Percentiles rank a stretch among this genome's conserved stretches.
Conservation (phyloP, 2,329 filamentous ascomycete genomes). For the Apiospora malaysiana region DNA sequence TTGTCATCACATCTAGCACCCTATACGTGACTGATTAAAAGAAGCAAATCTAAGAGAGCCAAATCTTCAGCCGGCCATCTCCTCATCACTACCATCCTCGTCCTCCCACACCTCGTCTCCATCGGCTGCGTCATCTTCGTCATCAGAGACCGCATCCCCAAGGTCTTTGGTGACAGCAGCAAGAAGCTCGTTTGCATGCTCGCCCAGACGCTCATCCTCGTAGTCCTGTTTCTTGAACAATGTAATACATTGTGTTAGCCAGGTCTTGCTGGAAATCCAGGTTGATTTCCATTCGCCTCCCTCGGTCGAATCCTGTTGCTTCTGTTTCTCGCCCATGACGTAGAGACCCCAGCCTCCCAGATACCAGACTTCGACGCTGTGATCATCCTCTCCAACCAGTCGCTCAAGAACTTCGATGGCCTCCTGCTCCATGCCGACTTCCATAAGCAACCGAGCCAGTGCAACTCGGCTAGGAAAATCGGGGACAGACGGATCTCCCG, state of each 20-base stretch:
- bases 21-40: background rate
- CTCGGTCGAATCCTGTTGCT: conserved; percentile 48
- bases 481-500: conserved; percentile 74
- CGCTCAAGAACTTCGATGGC: conserved; percentile 86
- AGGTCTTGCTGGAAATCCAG: conserved; percentile 78
- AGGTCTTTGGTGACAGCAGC: conserved; percentile 67
- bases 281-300: conserved; percentile 63
- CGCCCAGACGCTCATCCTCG: conserved; percentile 79
- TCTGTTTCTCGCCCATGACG: conserved; percentile 74
- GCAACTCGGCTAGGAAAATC: conserved; percentile 87
- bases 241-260: conserved; percentile 80
- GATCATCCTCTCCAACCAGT: conserved; percentile 86
- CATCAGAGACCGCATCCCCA: conserved; percentile 62
- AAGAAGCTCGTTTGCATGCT: conserved; percentile 77
- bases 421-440: conserved; percentile 83
- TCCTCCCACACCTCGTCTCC: conserved; percentile 53
- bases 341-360: conserved; percentile 93
- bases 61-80: conserved; percentile 56
- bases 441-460: conserved; percentile 84
- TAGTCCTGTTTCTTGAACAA: conserved; percentile 83
- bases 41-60: conserved; percentile 2
- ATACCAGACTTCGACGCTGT: conserved; percentile 96
- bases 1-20: conserved; percentile 15
- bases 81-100: conserved; percentile 58
- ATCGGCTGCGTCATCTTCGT: conserved; percentile 60